phyloP scores from a whole-genome alignment of 768 basidiomycete species.

The Agrocybe chaxingu region DNA sequence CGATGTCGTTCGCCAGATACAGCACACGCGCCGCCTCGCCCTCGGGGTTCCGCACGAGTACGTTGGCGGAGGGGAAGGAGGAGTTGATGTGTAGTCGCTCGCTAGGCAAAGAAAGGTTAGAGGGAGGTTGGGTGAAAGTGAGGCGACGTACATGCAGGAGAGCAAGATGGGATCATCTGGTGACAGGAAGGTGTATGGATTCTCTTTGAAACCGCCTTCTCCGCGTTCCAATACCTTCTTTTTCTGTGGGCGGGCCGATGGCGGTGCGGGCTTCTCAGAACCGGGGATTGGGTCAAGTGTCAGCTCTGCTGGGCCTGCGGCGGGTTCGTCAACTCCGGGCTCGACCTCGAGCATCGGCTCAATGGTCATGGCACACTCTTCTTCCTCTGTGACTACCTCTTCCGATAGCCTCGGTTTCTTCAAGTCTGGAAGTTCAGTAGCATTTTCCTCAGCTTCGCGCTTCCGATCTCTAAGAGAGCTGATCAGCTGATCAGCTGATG shows the following conservation, averaged over 20 bases:
- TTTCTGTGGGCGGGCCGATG: slow-evolving; percentile 12
- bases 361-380: not conserved
- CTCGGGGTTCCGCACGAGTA: slow-evolving; percentile 84
- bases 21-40: slow-evolving; percentile 74
- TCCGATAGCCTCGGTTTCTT: slow-evolving; percentile 43
- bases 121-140: not conserved
- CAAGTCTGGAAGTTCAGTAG: slow-evolving; percentile 37
- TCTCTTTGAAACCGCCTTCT: slow-evolving; percentile 71
- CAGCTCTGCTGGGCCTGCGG: not conserved
- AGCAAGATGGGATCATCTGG: slow-evolving; percentile 67
- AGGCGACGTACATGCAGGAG: slow-evolving; percentile 63
- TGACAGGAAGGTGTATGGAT: slow-evolving; percentile 82
- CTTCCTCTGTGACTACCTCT: slow-evolving; percentile 8
- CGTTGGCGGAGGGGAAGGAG: slow-evolving; percentile 69
- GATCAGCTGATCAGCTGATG: not conserved
- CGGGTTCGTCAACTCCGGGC: not conserved
- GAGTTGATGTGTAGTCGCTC: slow-evolving; percentile 66
- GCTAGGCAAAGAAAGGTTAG: slow-evolving; percentile 34
- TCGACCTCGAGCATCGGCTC: slow-evolving; percentile 1
- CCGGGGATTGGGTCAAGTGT: not conserved
- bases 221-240: slow-evolving; percentile 20
- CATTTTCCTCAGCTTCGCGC: slow-evolving; percentile 41
- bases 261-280: not conserved
- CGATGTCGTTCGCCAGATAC: slow-evolving; percentile 84
- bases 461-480: slow-evolving; percentile 39